A percentile compares a stretch with the other conserved stretches of the same genome.
phyloP scores from a whole-genome alignment of 768 basidiomycete genomes.

The Tulasnella sp. region DNA sequence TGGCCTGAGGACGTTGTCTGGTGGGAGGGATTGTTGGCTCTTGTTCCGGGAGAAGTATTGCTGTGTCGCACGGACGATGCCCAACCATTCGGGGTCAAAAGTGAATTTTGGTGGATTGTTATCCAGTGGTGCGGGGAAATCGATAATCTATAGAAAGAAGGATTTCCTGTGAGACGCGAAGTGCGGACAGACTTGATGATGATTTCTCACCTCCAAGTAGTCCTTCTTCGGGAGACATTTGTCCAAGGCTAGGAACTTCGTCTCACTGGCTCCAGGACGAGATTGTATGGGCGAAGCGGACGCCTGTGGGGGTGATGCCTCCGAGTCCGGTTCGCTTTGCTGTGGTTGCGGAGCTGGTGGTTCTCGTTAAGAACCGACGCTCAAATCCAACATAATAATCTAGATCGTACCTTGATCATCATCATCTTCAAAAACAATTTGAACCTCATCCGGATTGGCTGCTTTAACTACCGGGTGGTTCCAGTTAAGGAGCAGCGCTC shows the following conservation, averaged over 20 bases:
- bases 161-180: background rate
- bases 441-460: constrained; percentile 29
- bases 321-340: constrained; percentile 23
- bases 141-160: constrained; percentile 51
- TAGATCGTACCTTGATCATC: constrained; percentile 21
- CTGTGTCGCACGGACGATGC: constrained; percentile 81
- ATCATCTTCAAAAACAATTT: constrained; percentile 28
- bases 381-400: background rate
- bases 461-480: background rate
- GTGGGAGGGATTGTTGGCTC: constrained; percentile 52
- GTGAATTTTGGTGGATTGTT: constrained; percentile 35
- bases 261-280: constrained; percentile 57
- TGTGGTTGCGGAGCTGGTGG: background rate
- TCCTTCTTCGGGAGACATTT: constrained; percentile 69
- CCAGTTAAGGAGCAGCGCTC: background rate
- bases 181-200: background rate
- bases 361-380: background rate
- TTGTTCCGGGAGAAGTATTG: constrained; percentile 56
- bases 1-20: constrained; percentile 42
- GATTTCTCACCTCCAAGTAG: constrained; percentile 62
- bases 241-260: constrained; percentile 40
- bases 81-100: constrained; percentile 90
- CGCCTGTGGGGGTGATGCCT: constrained; percentile 22
- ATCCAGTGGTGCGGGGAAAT: constrained; percentile 38
- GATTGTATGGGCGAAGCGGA: constrained; percentile 39